Evolutionary conservation across 2,329 filamentous ascomycete genomes (phyloP).

Genomic region (Bipolaris cookei): DNA sequence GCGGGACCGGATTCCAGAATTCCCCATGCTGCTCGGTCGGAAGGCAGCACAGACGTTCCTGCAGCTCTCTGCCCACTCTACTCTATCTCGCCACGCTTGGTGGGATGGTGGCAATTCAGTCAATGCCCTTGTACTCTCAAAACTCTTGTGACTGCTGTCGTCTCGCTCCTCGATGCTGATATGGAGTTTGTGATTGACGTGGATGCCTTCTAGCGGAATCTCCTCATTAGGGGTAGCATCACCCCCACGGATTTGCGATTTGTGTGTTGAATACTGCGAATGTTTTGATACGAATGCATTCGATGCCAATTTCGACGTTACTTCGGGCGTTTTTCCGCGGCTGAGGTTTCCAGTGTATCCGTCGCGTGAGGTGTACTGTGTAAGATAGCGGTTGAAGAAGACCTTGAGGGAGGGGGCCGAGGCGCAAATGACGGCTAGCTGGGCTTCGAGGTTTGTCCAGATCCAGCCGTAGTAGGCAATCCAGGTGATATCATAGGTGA

Average conservation of each 20-base stretch:
- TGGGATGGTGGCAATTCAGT: slow-evolving; percentile 24
- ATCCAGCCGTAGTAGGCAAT: slow-evolving; percentile 49
- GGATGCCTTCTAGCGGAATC: slow-evolving; percentile 30
- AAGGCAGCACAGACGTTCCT: slow-evolving; percentile 26
- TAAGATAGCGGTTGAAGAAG: slow-evolving; percentile 53
- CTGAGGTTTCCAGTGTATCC: slow-evolving; percentile 16
- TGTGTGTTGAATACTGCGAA: slow-evolving; percentile 1
- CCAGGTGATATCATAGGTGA: slow-evolving; percentile 52
- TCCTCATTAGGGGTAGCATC: slow-evolving; percentile 10
- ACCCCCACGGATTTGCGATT: background rate
- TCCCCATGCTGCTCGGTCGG: slow-evolving; percentile 15
- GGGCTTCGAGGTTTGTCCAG: slow-evolving; percentile 52
- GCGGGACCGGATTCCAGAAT: background rate
- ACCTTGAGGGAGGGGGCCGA: slow-evolving; percentile 53
- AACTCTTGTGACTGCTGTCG: slow-evolving; percentile 26
- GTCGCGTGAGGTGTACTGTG: slow-evolving; percentile 17
- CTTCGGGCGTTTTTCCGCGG: slow-evolving; percentile 3
- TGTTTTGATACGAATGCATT: background rate
- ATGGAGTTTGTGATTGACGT: slow-evolving; percentile 29
- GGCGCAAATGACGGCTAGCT: slow-evolving; percentile 53
- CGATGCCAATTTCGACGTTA: background rate
- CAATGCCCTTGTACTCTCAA: slow-evolving; percentile 27
- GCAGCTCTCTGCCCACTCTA: slow-evolving; percentile 26
- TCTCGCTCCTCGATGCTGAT: slow-evolving; percentile 31
- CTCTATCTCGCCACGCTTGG: slow-evolving; percentile 2